Base-by-base conservation (phyloP, 495 filamentous ascomycete genomes). In the Eremomyces bilateralis region DNA sequence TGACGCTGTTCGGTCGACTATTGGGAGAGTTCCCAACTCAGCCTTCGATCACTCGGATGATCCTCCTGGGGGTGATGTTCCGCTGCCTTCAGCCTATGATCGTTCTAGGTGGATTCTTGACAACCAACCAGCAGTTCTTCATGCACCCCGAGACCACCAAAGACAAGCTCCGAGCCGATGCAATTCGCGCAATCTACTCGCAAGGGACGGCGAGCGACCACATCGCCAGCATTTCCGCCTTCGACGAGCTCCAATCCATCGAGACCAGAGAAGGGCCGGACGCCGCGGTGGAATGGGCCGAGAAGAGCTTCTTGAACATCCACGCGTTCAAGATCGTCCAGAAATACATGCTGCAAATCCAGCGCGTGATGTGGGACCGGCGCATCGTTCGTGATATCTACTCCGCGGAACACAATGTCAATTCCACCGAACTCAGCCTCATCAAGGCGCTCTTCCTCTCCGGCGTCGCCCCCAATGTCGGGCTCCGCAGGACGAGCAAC, bases 61-160 rank as follows among this genome's bases (percentile, higher is more conserved):
- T 72, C 24, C 41, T 72, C 16, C 46, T 73, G 6, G 67, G 67
- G 5, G 49, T 68, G 28, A 62, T 72, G 16, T 74, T 73, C 52
- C 55, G 60, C 15, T 74, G 70, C 40, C 52, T 74, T 6, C 65
- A 73, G 36, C 65, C 69, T 0, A 63, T 74, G 41, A 38, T 73
- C 20, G 60, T 73, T 24, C 33, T 72, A 4, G 64, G 58, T 20
- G 55, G 59, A 15, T 49, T 60, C 2, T 45, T 52, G 2, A 36
- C 43, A 3, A 54, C 58, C 20, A 44, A 53, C 6, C 38, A 50
- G n/a, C 41, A 69, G 3, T 71, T 73, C 42, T 32, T 58, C 13
- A 42, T 40, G 15, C 49, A 57, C 4, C 45, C 51, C 4, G 52
- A 56, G 10, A 24, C 33, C 5, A 47, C 52, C n/a, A 31, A 37